These are phyloP conservation scores for Salisapilia sapeloensis DNA, from an alignment of 352 stramenopile species.

Conservation along the genomic window DNA sequence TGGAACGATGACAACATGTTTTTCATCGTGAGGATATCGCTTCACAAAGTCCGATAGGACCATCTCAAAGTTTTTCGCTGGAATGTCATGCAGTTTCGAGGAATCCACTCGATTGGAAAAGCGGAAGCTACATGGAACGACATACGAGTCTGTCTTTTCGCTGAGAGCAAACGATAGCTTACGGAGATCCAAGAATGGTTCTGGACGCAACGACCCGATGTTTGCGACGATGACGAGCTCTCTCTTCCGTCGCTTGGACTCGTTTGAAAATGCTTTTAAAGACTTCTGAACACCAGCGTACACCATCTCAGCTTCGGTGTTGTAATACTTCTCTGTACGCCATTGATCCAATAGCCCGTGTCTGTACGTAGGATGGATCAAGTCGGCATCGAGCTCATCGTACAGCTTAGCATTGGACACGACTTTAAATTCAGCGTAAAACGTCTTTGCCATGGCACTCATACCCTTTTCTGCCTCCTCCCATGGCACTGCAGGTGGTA, in stretches of 20 bases:
- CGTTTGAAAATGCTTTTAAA: conserved; percentile 1
- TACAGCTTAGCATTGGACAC: conserved; percentile 62
- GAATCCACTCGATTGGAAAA: conserved; percentile 60
- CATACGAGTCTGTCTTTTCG: conserved; percentile 20
- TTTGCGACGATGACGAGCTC: conserved; percentile 43
- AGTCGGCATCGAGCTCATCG: conserved; percentile 44
- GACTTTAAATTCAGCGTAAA: conserved; percentile 76
- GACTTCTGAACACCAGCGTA: neutral
- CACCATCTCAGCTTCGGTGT: conserved; percentile 1
- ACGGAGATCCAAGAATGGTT: conserved; percentile 55
- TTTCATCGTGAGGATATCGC: conserved; percentile 3
- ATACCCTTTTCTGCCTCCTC: conserved; percentile 58
- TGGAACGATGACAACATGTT: conserved; percentile 40
- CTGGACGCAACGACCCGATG: conserved; percentile 50
- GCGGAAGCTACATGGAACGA: conserved; percentile 59
- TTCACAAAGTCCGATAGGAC: conserved; percentile 28
- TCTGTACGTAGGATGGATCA: conserved; percentile 65
- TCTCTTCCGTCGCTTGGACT: conserved; percentile 1
- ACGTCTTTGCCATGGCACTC: conserved; percentile 74
- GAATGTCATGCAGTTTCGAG: conserved; percentile 31
- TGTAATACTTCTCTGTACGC: conserved; percentile 63
- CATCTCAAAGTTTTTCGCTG: conserved; percentile 45
- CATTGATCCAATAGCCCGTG: conserved; percentile 67
- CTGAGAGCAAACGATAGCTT: conserved; percentile 55
- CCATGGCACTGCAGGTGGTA: conserved; percentile 39